Percentiles rank a stretch among this genome's conserved stretches.
Evolutionary conservation across 2,329 filamentous ascomycete species (phyloP).

Genomic region (Amesomyces nigricolor): DNA sequence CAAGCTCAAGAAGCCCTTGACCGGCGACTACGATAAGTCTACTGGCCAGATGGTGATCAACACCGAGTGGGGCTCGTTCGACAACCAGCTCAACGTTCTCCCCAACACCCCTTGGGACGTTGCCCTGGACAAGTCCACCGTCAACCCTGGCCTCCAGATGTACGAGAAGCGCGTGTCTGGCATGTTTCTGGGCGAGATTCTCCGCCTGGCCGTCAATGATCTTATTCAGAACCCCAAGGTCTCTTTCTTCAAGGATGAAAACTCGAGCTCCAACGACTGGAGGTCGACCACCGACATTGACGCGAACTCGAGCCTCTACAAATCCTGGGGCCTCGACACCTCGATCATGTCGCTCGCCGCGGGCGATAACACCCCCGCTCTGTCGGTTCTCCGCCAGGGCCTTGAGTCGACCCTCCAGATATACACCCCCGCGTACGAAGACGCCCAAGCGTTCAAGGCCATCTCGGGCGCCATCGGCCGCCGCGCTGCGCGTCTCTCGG

Average conservation of each 20-base stretch:
- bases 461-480: slow-evolving; percentile 79
- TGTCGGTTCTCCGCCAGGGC: slow-evolving; percentile 68
- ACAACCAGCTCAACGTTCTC: slow-evolving; percentile 84
- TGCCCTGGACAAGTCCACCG: slow-evolving; percentile 69
- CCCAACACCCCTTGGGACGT: slow-evolving; percentile 80
- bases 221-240: slow-evolving; percentile 63
- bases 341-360: slow-evolving; percentile 83
- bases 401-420: slow-evolving; percentile 73
- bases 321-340: slow-evolving; percentile 86
- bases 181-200: slow-evolving; percentile 96
- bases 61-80: slow-evolving; percentile 97
- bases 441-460: slow-evolving; percentile 81
- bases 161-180: slow-evolving; percentile 98
- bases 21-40: slow-evolving; percentile 65
- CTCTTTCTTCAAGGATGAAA: slow-evolving; percentile 69
- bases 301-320: slow-evolving; percentile 61
- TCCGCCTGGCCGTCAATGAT: slow-evolving; percentile 68
- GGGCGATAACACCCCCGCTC: slow-evolving; percentile 67
- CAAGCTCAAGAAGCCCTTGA: slow-evolving; percentile 73
- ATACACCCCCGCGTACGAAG: slow-evolving; percentile 69
- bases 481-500: slow-evolving; percentile 80
- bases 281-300: slow-evolving; percentile 64
- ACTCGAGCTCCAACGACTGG: slow-evolving; percentile 65
- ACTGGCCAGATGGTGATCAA: slow-evolving; percentile 97
- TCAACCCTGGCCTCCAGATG: slow-evolving; percentile 95